A percentile compares a stretch with the other conserved stretches of the same genome.
Evolutionary conservation across 805 yeast genomes (phyloP).

Genomic region (Ogataea minuta): DNA sequence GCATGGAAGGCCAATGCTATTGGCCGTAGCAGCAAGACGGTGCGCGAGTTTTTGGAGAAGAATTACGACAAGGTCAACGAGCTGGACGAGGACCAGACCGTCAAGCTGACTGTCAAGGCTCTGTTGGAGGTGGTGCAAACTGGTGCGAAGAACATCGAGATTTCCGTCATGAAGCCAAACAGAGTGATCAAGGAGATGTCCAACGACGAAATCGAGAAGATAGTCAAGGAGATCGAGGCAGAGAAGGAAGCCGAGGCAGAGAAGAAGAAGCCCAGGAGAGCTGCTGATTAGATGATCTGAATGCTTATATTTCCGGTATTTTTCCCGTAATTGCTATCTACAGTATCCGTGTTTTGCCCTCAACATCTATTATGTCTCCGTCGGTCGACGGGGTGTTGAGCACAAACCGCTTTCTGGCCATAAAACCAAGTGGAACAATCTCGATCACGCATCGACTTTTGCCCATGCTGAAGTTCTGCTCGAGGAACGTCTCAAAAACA

Average conservation of each 20-base stretch:
- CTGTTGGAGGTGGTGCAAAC: constrained; percentile 96
- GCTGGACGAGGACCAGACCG: constrained; percentile 63
- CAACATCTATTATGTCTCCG: constrained; percentile 28
- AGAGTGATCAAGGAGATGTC: constrained; percentile 56
- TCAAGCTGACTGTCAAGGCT: constrained; percentile 79
- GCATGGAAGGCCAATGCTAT: constrained; percentile 99
- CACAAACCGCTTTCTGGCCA: constrained; percentile 21
- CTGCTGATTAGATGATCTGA: constrained; percentile 16
- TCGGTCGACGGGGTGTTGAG: constrained; percentile 27
- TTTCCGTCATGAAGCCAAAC: constrained; percentile 79
- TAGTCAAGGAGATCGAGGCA: constrained; percentile 79
- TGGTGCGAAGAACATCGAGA: constrained; percentile 94
- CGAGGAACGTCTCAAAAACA: constrained; percentile 20
- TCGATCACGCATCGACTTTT: constrained; percentile 29
- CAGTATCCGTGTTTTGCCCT: constrained; percentile 29
- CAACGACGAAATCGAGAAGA: constrained; percentile 67
- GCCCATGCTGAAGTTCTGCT: constrained; percentile 27
- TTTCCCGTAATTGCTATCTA: constrained; percentile 3
- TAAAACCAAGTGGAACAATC: constrained; percentile 23
- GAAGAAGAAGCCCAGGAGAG: constrained; percentile 53
- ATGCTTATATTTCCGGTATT: not conserved
- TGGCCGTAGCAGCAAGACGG: constrained; percentile 93
- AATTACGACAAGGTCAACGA: constrained; percentile 62
- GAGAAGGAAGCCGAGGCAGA: constrained; percentile 85
- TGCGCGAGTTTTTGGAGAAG: constrained; percentile 91